phyloP scores from a whole-genome alignment of 169 alveolate genomes.

The Plasmodium vinckei region DNA sequence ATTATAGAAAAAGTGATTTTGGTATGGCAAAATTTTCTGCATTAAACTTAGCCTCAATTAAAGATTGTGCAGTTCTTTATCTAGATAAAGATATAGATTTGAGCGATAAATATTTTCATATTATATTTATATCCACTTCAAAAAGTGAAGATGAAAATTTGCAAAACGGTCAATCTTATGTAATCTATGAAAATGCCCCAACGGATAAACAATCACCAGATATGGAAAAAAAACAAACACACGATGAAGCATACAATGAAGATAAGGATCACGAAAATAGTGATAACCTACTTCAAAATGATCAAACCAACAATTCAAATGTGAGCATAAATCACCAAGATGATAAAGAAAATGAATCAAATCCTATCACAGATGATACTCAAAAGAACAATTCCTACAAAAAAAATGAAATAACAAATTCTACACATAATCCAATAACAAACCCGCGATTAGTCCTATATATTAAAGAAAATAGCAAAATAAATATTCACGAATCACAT shows the following conservation, averaged over 20 bases:
- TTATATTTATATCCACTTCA: constrained; percentile 60
- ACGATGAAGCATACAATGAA: neutral
- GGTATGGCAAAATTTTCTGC: constrained; percentile 85
- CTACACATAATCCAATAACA: constrained; percentile 47
- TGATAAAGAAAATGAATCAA: neutral
- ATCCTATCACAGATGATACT: too few relatives aligned
- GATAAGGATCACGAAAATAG: neutral
- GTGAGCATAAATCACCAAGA: neutral
- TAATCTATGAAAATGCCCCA: constrained; percentile 42
- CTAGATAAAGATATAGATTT: constrained; percentile 72
- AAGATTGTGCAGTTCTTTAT: constrained; percentile 79
- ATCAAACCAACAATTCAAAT: neutral
- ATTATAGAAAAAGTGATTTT: constrained; percentile 82
- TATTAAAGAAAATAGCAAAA: constrained; percentile 76
- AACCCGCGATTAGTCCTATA: constrained; percentile 79
- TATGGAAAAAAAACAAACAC: neutral
- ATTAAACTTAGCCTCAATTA: constrained; percentile 80
- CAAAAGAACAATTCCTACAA: neutral
- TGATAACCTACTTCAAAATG: neutral
- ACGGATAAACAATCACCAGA: neutral
- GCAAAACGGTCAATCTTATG: constrained; percentile 3
- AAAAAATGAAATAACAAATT: constrained; percentile 27
- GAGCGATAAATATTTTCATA: constrained; percentile 31
- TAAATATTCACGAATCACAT: constrained; percentile 78
- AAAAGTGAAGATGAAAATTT: constrained; percentile 45